Conservation (phyloP, 2,329 filamentous ascomycete species). For the Eutypa lata region DNA sequence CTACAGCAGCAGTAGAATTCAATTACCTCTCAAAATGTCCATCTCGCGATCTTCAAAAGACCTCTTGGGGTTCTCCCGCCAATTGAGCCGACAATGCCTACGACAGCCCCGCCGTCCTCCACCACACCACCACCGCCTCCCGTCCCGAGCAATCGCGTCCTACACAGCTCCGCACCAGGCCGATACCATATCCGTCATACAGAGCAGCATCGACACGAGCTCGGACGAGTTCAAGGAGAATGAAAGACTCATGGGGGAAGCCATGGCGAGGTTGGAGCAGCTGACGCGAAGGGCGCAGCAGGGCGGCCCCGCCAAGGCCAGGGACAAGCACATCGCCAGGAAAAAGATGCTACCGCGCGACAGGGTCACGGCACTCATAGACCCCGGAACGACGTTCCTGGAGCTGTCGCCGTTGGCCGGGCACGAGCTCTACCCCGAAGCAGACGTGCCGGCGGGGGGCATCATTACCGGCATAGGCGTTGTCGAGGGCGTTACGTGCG, state of each 20-base stretch:
- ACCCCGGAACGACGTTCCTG: conserved; percentile 85
- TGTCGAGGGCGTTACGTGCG: conserved; percentile 85
- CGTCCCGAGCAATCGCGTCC: conserved; percentile 55
- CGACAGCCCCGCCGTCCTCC: conserved; percentile 26
- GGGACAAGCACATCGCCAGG: conserved; percentile 80
- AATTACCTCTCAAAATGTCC: conserved; percentile 38
- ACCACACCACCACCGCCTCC: conserved; percentile 9
- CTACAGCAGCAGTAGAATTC: conserved; percentile 10
- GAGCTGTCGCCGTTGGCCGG: conserved; percentile 93
- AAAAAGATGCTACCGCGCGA: conserved; percentile 95
- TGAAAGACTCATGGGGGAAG: conserved; percentile 69
- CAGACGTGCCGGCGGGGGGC: conserved; percentile 83
- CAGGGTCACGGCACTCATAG: conserved; percentile 80
- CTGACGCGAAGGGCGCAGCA: conserved; percentile 70
- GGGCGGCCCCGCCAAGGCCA: conserved; percentile 77
- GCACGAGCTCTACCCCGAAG: conserved; percentile 79
- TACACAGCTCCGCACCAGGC: conserved; percentile 82
- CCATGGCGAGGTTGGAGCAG: conserved; percentile 64
- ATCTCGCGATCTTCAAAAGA: conserved; percentile 44
- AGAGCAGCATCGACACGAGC: conserved; percentile 70
- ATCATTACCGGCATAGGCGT: conserved; percentile 91
- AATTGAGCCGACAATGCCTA: conserved; percentile 34
- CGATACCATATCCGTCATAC: conserved; percentile 76
- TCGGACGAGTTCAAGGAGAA: conserved; percentile 83
- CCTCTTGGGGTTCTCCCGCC: conserved; percentile 41